These are phyloP conservation scores for Sphaerulina vaccinii DNA, from an alignment of 2,329 filamentous ascomycete genomes.

Conservation along the genomic window DNA sequence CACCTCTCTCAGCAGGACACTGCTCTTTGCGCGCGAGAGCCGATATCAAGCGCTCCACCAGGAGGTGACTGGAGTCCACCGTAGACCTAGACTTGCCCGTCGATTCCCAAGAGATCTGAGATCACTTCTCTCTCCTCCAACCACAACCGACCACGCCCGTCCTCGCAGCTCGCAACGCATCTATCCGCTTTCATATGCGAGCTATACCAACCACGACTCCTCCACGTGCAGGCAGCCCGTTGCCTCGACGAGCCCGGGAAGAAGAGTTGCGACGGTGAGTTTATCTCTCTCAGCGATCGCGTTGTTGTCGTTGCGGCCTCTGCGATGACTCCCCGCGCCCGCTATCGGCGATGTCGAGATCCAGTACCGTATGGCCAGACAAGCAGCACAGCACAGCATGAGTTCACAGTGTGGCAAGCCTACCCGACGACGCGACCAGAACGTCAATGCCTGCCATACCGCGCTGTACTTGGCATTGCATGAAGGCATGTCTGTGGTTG, in stretches of 20 bases:
- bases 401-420: constrained; percentile 13
- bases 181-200: constrained; percentile 13
- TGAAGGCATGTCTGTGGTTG: constrained; percentile 11
- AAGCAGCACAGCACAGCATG: constrained; percentile 3
- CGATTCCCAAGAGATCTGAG: background rate
- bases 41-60: background rate
- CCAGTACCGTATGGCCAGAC: background rate
- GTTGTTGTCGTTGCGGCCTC: constrained; percentile 9
- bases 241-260: constrained; percentile 1
- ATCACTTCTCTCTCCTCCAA: background rate
- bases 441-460: constrained; percentile 17
- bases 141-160: background rate
- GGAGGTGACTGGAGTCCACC: background rate
- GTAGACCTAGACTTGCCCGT: background rate
- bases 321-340: constrained; percentile 11
- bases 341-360: constrained; percentile 4
- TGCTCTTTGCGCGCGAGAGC: constrained; percentile 2
- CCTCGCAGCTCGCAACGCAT: constrained; percentile 6
- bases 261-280: constrained; percentile 13
- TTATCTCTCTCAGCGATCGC: background rate
- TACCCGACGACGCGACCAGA: constrained; percentile 7
- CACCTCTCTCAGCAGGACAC: constrained; percentile 1
- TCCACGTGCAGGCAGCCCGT: constrained; percentile 9
- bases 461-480: constrained; percentile 14
- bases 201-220: constrained; percentile 11